Evolutionary conservation across 331 rosid species (phyloP), one percentile per base, ranked within the genome.

Genomic region (Dryas integrifolia): DNA sequence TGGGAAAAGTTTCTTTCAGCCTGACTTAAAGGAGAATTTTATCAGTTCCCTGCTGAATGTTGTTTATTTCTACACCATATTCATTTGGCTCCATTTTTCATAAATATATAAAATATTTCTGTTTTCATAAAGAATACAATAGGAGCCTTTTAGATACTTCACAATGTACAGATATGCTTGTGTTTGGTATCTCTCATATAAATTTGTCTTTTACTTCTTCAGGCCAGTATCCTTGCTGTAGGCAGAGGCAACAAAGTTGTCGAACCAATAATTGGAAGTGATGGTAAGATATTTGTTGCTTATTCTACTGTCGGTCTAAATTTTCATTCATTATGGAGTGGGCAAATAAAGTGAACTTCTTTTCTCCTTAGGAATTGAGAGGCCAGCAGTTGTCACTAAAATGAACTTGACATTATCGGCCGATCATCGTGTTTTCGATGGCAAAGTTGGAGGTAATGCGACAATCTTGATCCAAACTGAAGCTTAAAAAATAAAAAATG

Each of bases 191-290:
- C 21, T 65, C 40, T 58, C 24, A 26, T 39, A 11, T 53, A 46
- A 44, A 67, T 55, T 66, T 69, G 58, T 56, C n/a, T 76, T 58
- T 58, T 76, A 76, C 67, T 82, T 63, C 75, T 87, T 83, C 88
- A 95, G 98, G 91, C 96, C 67, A 86, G 97, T 77, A 95, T 95
- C 81, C 96, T 95, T 67, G 99, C 97, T 46, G 97, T 95, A 30
- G 97, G 99, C 47, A 86, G 96, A 85, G 99, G 99, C 82, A 95
- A 84, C 83, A 87, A 89, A 85, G 93, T 89, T 67, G 88, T 95
- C 58, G 93, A 86, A 82, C 88, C 96, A 50, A 86, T 84, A 48
- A 76, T 81, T 51, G 96, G 89, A 72, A 72, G 81, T 72, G 97
- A 95, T 79, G 97, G 97, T 95, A 91, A 78, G 68, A 76, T 18